A percentile compares a stretch with the other conserved stretches of the same genome.
Conservation (phyloP, 2,329 filamentous ascomycete genomes). For the Clarireedia homoeocarpa region DNA sequence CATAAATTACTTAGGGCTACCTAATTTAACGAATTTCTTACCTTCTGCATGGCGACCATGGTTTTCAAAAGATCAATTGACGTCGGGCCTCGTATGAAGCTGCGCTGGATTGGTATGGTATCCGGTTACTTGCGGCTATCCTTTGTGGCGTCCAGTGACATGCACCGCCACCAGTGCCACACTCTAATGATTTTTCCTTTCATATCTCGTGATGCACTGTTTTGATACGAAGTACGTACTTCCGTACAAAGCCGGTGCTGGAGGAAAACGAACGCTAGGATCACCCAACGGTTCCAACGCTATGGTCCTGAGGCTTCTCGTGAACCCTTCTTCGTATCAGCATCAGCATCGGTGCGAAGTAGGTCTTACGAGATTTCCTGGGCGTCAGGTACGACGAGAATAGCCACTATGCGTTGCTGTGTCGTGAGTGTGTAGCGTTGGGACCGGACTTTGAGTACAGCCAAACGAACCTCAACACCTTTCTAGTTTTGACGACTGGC, state of each 20-base stretch:
- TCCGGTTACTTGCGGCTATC: no score
- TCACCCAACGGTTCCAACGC: not conserved
- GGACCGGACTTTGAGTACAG: no score
- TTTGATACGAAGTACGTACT: not conserved
- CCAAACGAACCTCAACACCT: no score
- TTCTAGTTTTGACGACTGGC: no score
- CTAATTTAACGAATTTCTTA: conserved; percentile 5
- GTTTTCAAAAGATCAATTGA: not conserved
- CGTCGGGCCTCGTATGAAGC: not conserved
- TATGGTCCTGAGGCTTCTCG: not conserved
- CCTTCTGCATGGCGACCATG: not conserved
- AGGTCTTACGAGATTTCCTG: conserved; percentile 3
- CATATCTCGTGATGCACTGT: conserved; percentile 15
- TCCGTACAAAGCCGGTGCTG: not conserved
- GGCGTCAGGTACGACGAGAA: not conserved
- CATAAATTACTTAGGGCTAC: not conserved
- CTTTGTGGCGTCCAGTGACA: not conserved
- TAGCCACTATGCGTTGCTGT: no score
- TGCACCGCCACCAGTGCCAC: conserved; percentile 4
- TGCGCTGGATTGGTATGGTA: not conserved
- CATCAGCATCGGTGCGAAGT: not conserved
- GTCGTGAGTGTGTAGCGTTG: no score
- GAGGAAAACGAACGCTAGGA: not conserved
- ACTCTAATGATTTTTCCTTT: conserved; percentile 8
- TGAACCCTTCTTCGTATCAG: not conserved